These are phyloP conservation scores for Thermomyces lanuginosus DNA, from an alignment of 2,329 filamentous ascomycete species.

Conservation along the genomic window DNA sequence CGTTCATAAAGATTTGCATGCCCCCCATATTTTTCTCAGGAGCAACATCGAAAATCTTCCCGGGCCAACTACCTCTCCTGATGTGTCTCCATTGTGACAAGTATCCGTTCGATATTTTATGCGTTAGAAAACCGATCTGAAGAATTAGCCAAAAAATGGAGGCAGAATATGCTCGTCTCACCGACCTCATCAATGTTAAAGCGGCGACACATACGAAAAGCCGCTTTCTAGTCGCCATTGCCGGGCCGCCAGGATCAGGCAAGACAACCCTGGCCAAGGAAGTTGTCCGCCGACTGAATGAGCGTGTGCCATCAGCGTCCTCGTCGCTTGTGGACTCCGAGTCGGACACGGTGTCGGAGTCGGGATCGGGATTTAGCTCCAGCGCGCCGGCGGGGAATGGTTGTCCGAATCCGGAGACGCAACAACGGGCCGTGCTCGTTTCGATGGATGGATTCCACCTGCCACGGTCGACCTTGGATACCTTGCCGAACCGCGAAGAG, in stretches of 20 bases:
- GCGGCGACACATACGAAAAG: conserved; percentile 1
- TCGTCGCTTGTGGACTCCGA: neutral
- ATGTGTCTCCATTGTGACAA: too few species aligned
- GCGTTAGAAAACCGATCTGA: too few species aligned
- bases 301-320: neutral
- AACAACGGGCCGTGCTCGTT: conserved; percentile 10
- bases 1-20: too few species aligned
- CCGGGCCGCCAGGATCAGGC: conserved; percentile 19
- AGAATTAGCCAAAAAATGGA: conserved; percentile 2
- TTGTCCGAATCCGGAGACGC: neutral
- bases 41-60: too few species aligned
- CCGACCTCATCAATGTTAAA: neutral
- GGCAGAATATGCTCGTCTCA: conserved; percentile 1
- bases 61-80: too few species aligned
- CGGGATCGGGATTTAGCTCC: too few species aligned
- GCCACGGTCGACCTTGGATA: conserved; percentile 14
- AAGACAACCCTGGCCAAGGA: conserved; percentile 19
- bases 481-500: conserved; percentile 17
- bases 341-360: neutral
- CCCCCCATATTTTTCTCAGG: too few species aligned
- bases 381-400: neutral
- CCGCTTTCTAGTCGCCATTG: conserved; percentile 8
- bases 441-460: conserved; percentile 27
- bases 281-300: conserved; percentile 15
- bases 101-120: too few species aligned